Evolutionary conservation across 176 grass and related monocot species (phyloP).

Genomic region (Aegilops umbellulata): DNA sequence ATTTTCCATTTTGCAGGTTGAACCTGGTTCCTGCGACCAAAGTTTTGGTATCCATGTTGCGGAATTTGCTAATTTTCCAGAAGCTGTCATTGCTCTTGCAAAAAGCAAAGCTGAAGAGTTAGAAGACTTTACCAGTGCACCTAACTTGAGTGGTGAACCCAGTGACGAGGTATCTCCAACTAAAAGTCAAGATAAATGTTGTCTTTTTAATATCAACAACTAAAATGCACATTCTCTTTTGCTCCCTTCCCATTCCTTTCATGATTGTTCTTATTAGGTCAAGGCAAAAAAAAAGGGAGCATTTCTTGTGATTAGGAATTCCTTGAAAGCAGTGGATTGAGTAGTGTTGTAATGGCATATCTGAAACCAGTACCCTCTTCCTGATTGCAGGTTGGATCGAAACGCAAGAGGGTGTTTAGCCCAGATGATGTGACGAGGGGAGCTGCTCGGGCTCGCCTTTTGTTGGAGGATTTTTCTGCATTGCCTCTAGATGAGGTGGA

Average conservation of each 20-base stretch:
- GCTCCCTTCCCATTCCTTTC: neutral
- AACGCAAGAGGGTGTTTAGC: conserved; percentile 68
- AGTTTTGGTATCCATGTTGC: conserved; percentile 99
- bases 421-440: conserved; percentile 79
- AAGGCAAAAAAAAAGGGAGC: neutral
- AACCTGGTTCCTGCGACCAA: conserved; percentile 93
- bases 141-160: conserved; percentile 30
- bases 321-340: neutral
- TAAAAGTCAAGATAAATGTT: neutral
- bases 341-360: neutral
- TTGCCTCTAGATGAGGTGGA: conserved; percentile 74
- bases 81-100: conserved; percentile 77
- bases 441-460: conserved; percentile 60
- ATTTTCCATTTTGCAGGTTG: conserved; percentile 62
- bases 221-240: conserved; percentile 1
- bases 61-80: conserved; percentile 96
- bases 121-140: conserved; percentile 81
- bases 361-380: neutral
- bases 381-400: conserved; percentile 64
- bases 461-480: conserved; percentile 62
- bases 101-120: conserved; percentile 95
- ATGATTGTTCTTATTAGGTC: conserved; percentile 13
- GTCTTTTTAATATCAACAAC: conserved; percentile 1
- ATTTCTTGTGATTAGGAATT: neutral
- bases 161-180: conserved; percentile 67